Evolutionary conservation across 2,329 filamentous ascomycete genomes (phyloP).

Genomic region (Fusarium napiforme): DNA sequence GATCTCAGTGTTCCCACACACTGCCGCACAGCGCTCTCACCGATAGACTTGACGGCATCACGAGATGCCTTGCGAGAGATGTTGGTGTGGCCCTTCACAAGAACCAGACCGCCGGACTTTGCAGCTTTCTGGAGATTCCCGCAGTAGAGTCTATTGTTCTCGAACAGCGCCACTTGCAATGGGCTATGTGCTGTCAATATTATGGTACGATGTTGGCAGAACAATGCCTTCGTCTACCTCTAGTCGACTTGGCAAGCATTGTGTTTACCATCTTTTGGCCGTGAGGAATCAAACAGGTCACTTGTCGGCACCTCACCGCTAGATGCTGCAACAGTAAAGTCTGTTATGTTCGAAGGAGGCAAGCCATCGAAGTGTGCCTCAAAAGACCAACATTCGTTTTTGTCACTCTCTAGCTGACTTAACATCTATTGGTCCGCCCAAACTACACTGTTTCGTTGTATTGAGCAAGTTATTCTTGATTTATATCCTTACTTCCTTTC

Average conservation of each 20-base stretch:
- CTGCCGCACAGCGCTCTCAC: no score
- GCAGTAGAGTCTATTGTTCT: neutral
- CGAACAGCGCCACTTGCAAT: neutral
- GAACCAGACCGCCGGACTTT: fast-evolving
- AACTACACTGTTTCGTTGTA: fast-evolving
- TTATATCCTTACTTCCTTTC: neutral
- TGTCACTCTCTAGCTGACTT: neutral
- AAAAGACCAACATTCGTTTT: neutral
- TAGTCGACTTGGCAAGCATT: neutral
- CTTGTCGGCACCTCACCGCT: neutral
- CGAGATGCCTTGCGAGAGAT: no score
- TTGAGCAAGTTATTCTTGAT: no score
- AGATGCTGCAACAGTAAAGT: no score
- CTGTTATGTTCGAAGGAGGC: no score
- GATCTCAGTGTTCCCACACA: neutral
- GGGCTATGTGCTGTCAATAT: neutral
- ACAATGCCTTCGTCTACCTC: neutral
- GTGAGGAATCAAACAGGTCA: neutral
- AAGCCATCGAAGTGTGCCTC: fast-evolving
- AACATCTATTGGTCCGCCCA: no score
- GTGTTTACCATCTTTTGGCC: neutral
- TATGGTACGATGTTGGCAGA: neutral
- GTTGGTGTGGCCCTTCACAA: neutral
- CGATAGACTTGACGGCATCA: neutral
- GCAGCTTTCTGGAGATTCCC: no score